These are phyloP conservation scores for Dacryopinax spathularia DNA, from an alignment of 768 basidiomycete genomes.

Conservation along the genomic window DNA sequence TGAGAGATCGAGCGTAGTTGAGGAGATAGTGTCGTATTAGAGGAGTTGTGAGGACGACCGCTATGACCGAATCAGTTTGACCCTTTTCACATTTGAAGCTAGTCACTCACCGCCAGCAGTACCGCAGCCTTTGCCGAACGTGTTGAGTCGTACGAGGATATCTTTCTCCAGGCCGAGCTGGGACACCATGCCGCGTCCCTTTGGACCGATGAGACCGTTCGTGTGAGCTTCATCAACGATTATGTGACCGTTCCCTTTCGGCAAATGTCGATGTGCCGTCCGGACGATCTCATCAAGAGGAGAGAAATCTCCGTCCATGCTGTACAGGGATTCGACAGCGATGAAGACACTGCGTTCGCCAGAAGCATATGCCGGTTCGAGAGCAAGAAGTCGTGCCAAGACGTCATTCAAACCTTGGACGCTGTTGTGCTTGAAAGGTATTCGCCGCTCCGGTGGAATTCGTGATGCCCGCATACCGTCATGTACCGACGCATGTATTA, in stretches of 20 bases:
- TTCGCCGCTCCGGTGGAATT: conserved; percentile 24
- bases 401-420: conserved; percentile 34
- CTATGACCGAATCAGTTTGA: conserved; percentile 25
- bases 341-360: conserved; percentile 51
- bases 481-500: conserved; percentile 82
- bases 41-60: conserved; percentile 58
- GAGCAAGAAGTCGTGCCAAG: conserved; percentile 28
- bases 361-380: conserved; percentile 2
- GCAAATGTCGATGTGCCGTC: conserved; percentile 45
- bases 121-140: conserved; percentile 85
- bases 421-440: conserved; percentile 63
- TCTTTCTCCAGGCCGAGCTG: conserved; percentile 53
- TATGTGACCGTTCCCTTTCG: conserved; percentile 49
- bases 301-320: conserved; percentile 89
- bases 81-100: not conserved
- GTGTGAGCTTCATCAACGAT: conserved; percentile 90
- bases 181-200: conserved; percentile 61
- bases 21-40: conserved; percentile 70
- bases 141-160: conserved; percentile 68
- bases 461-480: conserved; percentile 67
- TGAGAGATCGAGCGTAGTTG: conserved; percentile 82
- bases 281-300: conserved; percentile 56
- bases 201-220: conserved; percentile 73
- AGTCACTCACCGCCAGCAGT: conserved; percentile 61
- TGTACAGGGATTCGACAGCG: conserved; percentile 79